A percentile compares a stretch with the other conserved stretches of the same genome.
Evolutionary conservation across 345 rosid species (phyloP).

Genomic region (Euphorbia pulcherrima): DNA sequence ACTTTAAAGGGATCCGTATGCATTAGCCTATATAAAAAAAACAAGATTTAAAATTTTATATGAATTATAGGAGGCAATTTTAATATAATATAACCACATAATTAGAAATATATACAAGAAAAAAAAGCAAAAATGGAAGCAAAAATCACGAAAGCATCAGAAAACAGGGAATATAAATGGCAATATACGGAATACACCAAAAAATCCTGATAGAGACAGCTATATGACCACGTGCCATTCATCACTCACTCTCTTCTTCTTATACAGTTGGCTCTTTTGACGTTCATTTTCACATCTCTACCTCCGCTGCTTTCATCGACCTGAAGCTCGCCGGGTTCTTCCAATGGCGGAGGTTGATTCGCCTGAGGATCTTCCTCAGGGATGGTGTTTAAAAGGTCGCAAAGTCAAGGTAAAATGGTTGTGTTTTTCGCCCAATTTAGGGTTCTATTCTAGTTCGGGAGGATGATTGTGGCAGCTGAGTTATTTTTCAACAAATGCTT

Average conservation of each 20-base stretch:
- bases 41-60: too few species aligned
- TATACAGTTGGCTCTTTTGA: not conserved
- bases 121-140: not conserved
- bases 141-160: not conserved
- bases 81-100: too few species aligned
- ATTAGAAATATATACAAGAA: not conserved
- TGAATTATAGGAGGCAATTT: too few species aligned
- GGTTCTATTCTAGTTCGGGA: not conserved
- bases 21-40: too few species aligned
- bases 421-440: not conserved
- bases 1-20: too few species aligned
- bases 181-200: not conserved
- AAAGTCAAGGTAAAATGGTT: conserved; percentile 34
- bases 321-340: not conserved
- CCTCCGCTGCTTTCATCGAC: not conserved
- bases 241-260: not conserved
- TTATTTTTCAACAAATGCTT: not conserved
- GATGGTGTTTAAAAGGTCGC: conserved; percentile 50
- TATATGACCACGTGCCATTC: conserved; percentile 6
- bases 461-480: not conserved
- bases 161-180: too few species aligned
- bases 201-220: not conserved
- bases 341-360: conserved; percentile 24
- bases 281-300: not conserved
- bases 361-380: conserved; percentile 49